phyloP scores from a whole-genome alignment of 768 basidiomycete species.

The Boletus subparvulus region DNA sequence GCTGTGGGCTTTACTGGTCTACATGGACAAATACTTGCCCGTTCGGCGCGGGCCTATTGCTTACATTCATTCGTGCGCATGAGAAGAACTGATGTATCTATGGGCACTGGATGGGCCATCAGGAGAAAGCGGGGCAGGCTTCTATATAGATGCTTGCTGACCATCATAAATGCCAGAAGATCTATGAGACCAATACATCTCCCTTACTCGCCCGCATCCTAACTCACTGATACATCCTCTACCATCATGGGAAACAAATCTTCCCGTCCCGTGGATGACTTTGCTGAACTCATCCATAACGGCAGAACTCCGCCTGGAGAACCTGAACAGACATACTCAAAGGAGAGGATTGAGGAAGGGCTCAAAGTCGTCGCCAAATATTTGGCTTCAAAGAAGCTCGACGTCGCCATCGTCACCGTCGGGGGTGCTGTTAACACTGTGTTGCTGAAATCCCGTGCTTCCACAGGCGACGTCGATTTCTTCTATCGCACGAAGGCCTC shows the following conservation, averaged over 20 bases:
- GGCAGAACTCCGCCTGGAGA: background rate
- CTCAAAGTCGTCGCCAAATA: constrained; percentile 4
- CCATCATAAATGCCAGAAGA: background rate
- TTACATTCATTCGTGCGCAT: too few species aligned
- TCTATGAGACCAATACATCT: background rate
- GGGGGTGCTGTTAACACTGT: constrained; percentile 12
- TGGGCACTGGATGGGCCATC: too few species aligned
- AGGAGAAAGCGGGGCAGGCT: too few species aligned
- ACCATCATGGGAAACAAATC: constrained; percentile 1
- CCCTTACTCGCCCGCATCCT: background rate
- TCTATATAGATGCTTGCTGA: background rate
- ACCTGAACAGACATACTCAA: constrained; percentile 5
- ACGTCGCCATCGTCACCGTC: constrained; percentile 8
- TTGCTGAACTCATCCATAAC: constrained; percentile 1
- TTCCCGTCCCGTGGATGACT: background rate
- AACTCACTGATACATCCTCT: background rate
- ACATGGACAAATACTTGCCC: too few species aligned
- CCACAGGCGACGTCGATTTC: constrained; percentile 14
- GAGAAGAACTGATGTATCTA: too few species aligned
- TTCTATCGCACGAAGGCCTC: constrained; percentile 7
- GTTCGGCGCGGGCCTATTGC: too few species aligned
- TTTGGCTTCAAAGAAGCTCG: background rate
- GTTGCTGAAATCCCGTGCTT: constrained; percentile 1
- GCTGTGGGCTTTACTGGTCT: background rate
- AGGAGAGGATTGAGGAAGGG: constrained; percentile 1